Evolutionary conservation across 2,329 filamentous ascomycete species (phyloP).

Genomic region (Lizonia empirigonia): DNA sequence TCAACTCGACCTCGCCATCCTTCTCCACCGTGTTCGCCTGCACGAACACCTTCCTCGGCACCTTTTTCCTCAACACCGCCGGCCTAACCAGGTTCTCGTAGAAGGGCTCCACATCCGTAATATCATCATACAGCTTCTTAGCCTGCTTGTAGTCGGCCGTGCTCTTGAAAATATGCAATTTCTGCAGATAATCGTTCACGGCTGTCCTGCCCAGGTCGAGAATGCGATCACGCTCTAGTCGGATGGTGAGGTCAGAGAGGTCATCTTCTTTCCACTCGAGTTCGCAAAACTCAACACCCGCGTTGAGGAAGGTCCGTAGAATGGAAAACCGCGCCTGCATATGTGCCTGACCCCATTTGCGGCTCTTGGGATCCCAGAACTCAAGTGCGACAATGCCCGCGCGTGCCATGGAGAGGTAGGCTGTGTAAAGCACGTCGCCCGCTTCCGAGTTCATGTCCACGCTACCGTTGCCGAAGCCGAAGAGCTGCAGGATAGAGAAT

Average conservation of each 20-base stretch:
- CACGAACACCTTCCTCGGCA: constrained; percentile 89
- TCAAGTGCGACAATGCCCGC: constrained; percentile 89
- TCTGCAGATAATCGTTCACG: constrained; percentile 85
- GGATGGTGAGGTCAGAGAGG: constrained; percentile 80
- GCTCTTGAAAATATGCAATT: constrained; percentile 89
- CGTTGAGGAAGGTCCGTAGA: constrained; percentile 80
- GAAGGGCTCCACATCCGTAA: constrained; percentile 84
- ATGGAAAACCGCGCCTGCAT: constrained; percentile 93
- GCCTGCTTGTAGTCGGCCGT: constrained; percentile 82
- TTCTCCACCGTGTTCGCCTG: constrained; percentile 82
- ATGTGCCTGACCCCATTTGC: constrained; percentile 88
- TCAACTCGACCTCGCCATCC: constrained; percentile 63
- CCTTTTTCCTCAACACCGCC: constrained; percentile 76
- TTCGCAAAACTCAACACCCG: constrained; percentile 84
- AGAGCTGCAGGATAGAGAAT: constrained; percentile 86
- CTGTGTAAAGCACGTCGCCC: constrained; percentile 84
- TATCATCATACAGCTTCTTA: constrained; percentile 78
- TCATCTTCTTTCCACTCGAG: constrained; percentile 76
- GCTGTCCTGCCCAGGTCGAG: constrained; percentile 80
- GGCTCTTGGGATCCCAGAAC: constrained; percentile 89
- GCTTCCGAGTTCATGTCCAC: constrained; percentile 75
- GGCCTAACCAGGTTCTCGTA: constrained; percentile 81
- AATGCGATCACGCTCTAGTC: constrained; percentile 85
- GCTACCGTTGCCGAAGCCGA: constrained; percentile 83
- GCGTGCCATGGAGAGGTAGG: constrained; percentile 91